A percentile compares a stretch with the other conserved stretches of the same genome.
These are phyloP conservation scores for Alternaria ethzedia DNA, from an alignment of 2,329 filamentous ascomycete genomes.

Conservation along the genomic window DNA sequence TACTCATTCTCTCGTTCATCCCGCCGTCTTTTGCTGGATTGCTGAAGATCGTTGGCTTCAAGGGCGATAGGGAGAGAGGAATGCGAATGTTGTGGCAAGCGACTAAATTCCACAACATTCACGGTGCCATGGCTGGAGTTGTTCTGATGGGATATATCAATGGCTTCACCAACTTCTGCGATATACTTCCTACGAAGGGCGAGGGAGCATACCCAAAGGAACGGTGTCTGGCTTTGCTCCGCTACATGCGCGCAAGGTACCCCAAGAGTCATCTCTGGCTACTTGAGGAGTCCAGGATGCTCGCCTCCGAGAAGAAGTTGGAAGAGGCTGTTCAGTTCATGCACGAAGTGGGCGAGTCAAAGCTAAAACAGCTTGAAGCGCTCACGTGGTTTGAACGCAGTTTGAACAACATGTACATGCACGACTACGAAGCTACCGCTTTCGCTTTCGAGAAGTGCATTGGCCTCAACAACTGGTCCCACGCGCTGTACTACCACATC, in stretches of 20 bases:
- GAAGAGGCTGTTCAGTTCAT: constrained; percentile 72
- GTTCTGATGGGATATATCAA: constrained; percentile 88
- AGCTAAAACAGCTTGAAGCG: constrained; percentile 87
- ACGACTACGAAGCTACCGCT: constrained; percentile 76
- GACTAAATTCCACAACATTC: constrained; percentile 83
- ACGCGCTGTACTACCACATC: constrained; percentile 87
- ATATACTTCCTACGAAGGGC: constrained; percentile 75
- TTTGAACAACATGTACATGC: constrained; percentile 77
- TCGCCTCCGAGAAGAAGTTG: constrained; percentile 70
- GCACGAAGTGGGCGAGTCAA: constrained; percentile 64
- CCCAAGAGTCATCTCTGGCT: constrained; percentile 85
- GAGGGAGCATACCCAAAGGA: constrained; percentile 71
- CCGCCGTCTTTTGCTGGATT: constrained; percentile 89
- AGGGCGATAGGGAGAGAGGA: constrained; percentile 82
- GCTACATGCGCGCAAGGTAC: constrained; percentile 76
- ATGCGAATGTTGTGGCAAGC: constrained; percentile 89
- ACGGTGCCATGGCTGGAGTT: constrained; percentile 87
- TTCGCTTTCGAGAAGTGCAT: constrained; percentile 69
- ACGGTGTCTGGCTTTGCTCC: constrained; percentile 70
- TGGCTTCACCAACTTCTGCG: constrained; percentile 81
- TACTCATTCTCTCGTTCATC: constrained; percentile 89
- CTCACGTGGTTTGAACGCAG: constrained; percentile 85
- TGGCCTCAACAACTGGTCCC: constrained; percentile 80
- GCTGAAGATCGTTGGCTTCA: constrained; percentile 87
- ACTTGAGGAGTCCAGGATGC: constrained; percentile 83